phyloP scores from a whole-genome alignment of 345 rosid species.

The Theobroma cacao region DNA sequence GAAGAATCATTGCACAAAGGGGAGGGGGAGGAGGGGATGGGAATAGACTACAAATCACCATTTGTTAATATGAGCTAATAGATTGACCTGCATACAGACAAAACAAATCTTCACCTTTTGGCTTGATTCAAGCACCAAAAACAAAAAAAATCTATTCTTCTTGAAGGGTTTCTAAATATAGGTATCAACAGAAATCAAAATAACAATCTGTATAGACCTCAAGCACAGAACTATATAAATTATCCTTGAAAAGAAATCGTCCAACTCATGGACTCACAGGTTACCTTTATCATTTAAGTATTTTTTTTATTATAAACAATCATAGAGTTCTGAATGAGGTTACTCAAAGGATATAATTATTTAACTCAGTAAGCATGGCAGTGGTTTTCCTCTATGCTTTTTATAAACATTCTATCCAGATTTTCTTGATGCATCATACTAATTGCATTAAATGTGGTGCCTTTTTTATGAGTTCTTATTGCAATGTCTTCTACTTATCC shows the following conservation, averaged over 20 bases:
- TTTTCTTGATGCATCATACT: not conserved
- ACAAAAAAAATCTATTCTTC: not conserved
- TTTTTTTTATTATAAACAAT: not conserved
- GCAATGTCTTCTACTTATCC: not conserved
- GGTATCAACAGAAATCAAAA: not conserved
- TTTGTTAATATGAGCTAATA: not conserved
- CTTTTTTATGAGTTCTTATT: not conserved
- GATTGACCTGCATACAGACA: not conserved
- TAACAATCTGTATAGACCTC: not conserved
- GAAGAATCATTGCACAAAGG: not conserved
- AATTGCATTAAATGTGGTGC: not conserved
- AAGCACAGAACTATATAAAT: not conserved
- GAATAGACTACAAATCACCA: not conserved
- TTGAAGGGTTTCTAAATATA: not conserved
- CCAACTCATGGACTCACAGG: not conserved
- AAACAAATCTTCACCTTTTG: not conserved
- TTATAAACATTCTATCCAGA: not conserved
- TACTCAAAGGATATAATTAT: not conserved
- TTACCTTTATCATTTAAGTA: not conserved
- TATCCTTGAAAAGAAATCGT: not conserved
- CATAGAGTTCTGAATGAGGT: not conserved
- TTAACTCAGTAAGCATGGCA: not conserved
- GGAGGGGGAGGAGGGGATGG: not conserved
- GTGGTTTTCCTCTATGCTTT: not conserved
- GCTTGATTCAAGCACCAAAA: not conserved